These are phyloP conservation scores for Geopyxis carbonaria DNA, from an alignment of 495 filamentous ascomycete genomes.

Conservation along the genomic window DNA sequence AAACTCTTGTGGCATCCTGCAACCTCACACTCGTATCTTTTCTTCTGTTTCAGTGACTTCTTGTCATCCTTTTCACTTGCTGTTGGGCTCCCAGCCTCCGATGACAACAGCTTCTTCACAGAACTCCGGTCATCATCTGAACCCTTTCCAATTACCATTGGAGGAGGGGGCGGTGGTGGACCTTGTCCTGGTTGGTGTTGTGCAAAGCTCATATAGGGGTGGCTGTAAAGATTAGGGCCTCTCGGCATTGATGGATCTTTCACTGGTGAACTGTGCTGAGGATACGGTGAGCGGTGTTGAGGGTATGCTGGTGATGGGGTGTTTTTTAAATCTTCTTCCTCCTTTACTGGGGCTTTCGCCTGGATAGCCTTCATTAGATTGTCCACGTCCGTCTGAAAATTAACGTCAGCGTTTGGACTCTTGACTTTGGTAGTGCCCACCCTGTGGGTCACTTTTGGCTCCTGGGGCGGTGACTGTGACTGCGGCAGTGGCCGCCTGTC, in stretches of 20 bases:
- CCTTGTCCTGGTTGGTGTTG: too few relatives aligned
- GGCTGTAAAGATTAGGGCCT: conserved; percentile 4
- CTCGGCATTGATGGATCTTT: conserved; percentile 15
- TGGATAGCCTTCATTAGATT: conserved; percentile 88
- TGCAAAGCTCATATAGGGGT: too few relatives aligned
- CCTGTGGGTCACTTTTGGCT: neutral
- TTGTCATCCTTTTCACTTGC: conserved; percentile 22
- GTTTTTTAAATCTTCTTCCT: too few relatives aligned
- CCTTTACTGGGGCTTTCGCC: conserved; percentile 32
- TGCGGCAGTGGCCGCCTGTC: conserved; percentile 9
- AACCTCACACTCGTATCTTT: conserved; percentile 60
- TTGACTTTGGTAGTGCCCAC: conserved; percentile 19
- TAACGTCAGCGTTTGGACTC: conserved; percentile 29
- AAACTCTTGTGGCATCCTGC: conserved; percentile 67
- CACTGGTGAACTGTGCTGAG: conserved; percentile 15
- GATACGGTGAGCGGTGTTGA: conserved; percentile 5
- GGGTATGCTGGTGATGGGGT: conserved; percentile 19
- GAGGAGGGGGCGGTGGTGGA: too few relatives aligned
- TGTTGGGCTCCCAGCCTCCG: conserved; percentile 10
- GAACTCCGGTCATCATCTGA: too few relatives aligned
- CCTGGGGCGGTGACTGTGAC: conserved; percentile 14
- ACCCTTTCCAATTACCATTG: too few relatives aligned
- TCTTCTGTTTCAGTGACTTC: conserved; percentile 31
- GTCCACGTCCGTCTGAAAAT: conserved; percentile 71
- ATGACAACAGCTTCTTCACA: conserved; percentile 16